Conservation (phyloP, 495 filamentous ascomycete species). For the Pseudoneurospora amorphoporcata region DNA sequence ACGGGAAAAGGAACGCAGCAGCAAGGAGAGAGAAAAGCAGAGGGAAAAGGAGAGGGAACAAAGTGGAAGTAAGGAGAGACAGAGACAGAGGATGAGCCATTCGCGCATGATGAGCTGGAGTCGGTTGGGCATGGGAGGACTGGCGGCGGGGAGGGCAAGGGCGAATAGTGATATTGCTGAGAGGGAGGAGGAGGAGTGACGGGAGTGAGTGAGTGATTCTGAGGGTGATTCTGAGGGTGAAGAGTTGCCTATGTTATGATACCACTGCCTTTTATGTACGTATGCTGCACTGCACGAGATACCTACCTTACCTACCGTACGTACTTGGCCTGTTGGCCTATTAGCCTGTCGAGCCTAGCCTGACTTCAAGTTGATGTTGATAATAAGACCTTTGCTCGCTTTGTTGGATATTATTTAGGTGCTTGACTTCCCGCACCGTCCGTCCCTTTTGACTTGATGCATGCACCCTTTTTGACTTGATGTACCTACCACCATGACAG, state of each 20-base stretch:
- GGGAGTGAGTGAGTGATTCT: not conserved
- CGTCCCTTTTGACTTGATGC: too few relatives aligned
- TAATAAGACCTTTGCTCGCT: not conserved
- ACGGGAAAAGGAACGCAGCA: not conserved
- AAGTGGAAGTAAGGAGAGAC: not conserved
- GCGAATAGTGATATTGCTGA: not conserved
- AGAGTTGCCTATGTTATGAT: too few relatives aligned
- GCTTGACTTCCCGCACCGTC: too few relatives aligned
- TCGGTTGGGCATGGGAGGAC: not conserved
- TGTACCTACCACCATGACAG: too few relatives aligned
- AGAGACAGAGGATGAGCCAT: not conserved
- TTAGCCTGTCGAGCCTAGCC: not conserved
- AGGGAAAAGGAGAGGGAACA: not conserved
- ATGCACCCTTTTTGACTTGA: too few relatives aligned
- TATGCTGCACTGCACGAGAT: too few relatives aligned
- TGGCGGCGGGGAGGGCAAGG: not conserved
- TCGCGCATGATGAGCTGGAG: not conserved
- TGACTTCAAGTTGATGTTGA: not conserved
- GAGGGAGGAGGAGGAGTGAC: not conserved
- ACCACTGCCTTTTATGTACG: too few relatives aligned
- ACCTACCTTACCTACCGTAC: too few relatives aligned
- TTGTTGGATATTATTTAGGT: not conserved
- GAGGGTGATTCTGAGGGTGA: not conserved
- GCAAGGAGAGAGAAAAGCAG: not conserved
- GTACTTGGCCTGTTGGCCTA: not conserved